Percentiles rank a stretch among this genome's conserved stretches.
These are phyloP conservation scores for Volvox africanus DNA, from an alignment of 139 green algal genomes.

Conservation along the genomic window DNA sequence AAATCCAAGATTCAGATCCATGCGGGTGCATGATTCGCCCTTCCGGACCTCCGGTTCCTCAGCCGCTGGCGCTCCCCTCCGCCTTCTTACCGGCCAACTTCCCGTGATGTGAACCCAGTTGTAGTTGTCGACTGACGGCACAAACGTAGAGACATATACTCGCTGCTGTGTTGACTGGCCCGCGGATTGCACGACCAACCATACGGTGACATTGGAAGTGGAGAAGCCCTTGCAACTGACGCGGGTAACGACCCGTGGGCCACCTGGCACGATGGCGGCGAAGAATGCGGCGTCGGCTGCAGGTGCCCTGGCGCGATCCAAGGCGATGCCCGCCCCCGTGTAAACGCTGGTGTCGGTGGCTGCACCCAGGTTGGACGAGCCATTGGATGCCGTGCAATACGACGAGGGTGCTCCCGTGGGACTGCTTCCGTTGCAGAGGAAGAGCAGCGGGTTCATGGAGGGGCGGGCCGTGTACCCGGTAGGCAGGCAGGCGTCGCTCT, in stretches of 20 bases:
- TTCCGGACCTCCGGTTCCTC: no score
- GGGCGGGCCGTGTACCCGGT: slow-evolving; percentile 26
- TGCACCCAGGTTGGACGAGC: background rate
- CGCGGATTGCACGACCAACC: background rate
- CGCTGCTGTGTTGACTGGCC: background rate
- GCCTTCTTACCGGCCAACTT: background rate
- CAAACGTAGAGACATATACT: background rate
- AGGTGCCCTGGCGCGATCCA: background rate
- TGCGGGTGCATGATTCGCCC: no score
- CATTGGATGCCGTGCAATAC: slow-evolving; percentile 6
- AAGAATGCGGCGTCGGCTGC: background rate
- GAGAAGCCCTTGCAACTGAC: slow-evolving; percentile 32
- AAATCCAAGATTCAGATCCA: no score
- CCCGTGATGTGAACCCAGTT: background rate
- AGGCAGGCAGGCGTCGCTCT: slow-evolving; percentile 36
- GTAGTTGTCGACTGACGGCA: background rate
- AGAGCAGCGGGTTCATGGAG: slow-evolving; percentile 41
- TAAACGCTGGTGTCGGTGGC: slow-evolving; percentile 31
- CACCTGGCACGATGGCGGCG: background rate
- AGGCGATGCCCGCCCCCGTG: slow-evolving; percentile 10
- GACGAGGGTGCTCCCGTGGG: background rate
- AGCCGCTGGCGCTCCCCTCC: no score
- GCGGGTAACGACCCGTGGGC: background rate
- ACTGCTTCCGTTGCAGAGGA: background rate
- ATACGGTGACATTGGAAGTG: background rate